These are phyloP conservation scores for Plenodomus biglobosus DNA, from an alignment of 2,329 filamentous ascomycete genomes.

Conservation along the genomic window DNA sequence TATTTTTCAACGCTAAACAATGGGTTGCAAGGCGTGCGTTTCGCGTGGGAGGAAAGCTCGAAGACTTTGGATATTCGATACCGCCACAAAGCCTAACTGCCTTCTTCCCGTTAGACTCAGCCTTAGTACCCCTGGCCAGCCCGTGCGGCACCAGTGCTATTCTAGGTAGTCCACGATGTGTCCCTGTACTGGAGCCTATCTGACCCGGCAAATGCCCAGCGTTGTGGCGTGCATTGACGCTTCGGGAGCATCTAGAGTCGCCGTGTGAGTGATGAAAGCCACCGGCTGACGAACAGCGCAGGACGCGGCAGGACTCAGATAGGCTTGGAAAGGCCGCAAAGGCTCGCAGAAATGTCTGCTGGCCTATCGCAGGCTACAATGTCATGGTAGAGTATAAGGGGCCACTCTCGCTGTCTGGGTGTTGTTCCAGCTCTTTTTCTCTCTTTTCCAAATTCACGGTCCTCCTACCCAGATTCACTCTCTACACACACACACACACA, in stretches of 20 bases:
- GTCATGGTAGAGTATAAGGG: not conserved
- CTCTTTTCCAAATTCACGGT: not conserved
- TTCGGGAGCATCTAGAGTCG: not conserved
- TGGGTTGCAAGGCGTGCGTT: not conserved
- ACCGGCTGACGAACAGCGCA: not conserved
- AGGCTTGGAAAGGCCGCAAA: not conserved
- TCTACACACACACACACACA: too few species aligned
- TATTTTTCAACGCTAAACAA: not conserved
- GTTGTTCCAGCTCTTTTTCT: not conserved
- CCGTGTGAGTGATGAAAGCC: not conserved
- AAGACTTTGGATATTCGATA: not conserved
- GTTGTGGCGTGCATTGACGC: not conserved
- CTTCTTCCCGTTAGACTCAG: not conserved
- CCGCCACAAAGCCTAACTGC: not conserved
- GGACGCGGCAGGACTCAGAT: not conserved
- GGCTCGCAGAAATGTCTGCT: not conserved
- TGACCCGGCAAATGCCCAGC: not conserved
- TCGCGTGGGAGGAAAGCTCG: not conserved
- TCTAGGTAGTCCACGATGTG: not conserved
- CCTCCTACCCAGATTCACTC: not conserved
- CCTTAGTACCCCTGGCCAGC: not conserved
- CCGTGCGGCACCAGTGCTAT: not conserved
- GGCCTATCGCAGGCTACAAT: not conserved
- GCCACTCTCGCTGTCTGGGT: not conserved
- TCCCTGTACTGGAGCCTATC: not conserved